These are phyloP conservation scores for Auriculariales sp. DNA, from an alignment of 768 basidiomycete species.

Conservation along the genomic window DNA sequence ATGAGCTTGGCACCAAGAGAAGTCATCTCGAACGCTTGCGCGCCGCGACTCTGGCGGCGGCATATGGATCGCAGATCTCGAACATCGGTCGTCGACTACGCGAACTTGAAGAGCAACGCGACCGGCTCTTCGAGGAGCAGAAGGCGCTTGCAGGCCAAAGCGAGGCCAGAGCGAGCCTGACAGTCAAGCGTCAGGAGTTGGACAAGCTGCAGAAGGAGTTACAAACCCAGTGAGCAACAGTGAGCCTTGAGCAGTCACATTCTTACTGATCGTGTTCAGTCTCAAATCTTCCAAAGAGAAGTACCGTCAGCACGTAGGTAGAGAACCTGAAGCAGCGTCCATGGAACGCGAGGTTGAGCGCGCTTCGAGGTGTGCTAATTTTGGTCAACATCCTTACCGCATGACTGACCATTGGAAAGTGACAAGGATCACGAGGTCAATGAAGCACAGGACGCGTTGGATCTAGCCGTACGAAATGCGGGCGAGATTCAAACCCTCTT, in stretches of 20 bases:
- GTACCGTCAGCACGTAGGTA: slow-evolving; percentile 51
- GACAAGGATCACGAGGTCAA: slow-evolving; percentile 50
- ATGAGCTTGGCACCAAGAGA: slow-evolving; percentile 59
- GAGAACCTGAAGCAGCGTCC: slow-evolving; percentile 39
- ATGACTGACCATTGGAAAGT: slow-evolving; percentile 27
- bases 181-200: slow-evolving; percentile 55
- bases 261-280: slow-evolving; percentile 24
- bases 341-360: slow-evolving; percentile 65
- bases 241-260: slow-evolving; percentile 5
- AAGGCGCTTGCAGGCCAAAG: slow-evolving; percentile 61
- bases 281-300: slow-evolving; percentile 44
- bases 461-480: slow-evolving; percentile 36
- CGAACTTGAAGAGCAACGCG: slow-evolving; percentile 51
- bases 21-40: slow-evolving; percentile 44
- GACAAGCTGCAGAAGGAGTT: slow-evolving; percentile 52
- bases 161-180: slow-evolving; percentile 64
- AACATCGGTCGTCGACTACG: slow-evolving; percentile 42
- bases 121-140: slow-evolving; percentile 56
- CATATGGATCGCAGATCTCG: slow-evolving; percentile 47
- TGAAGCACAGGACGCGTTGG: slow-evolving; percentile 27
- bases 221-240: slow-evolving; percentile 41
- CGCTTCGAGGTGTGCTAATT: slow-evolving; percentile 33
- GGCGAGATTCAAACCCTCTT: slow-evolving; percentile 52
- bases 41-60: slow-evolving; percentile 38
- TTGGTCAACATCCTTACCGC: no score